Base-by-base conservation (phyloP, 345 rosid genomes). In the Pugionium cornutum region DNA sequence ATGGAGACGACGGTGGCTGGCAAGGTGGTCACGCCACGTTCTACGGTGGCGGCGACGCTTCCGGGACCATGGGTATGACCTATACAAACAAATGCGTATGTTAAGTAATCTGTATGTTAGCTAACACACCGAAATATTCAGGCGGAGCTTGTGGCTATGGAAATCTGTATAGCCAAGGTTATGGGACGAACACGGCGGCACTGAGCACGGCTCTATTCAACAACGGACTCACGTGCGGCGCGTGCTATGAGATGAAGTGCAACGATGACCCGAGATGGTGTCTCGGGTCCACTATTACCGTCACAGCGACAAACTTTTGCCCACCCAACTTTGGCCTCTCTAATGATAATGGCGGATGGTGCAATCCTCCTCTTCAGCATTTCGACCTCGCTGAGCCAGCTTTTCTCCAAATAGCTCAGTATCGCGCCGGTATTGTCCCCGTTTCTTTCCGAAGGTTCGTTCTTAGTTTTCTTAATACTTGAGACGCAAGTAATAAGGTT, bases 341-440 rank as follows among this genome's bases (percentile, higher is more conserved):
- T 6, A 92, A 89, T 6, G 85, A 83, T 77, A 88, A 92, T 7
- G 98, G 98, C 32, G 98, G 98, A 6, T 92, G 98, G 98, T 92
- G 98, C 77, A 92, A 92, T 62, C 97, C 98, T 70, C 98, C 98
- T 35, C 96, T 92, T 35, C 85, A 92, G 50, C 98, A 92, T 76
- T 92, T 92, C 10, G 98, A 92, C 73, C 40, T 92, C 76, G 98
- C 98, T 2, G 96, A 92, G 70, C 98, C 98, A 11, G 94, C 96
- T 56, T 92, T 89, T 84, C 71, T 88, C 64, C 94, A 87, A 9
- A 89, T 92, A 43, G 98, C 98, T 59, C 97, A 92, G 26, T 92
- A 92, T 79, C 73, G 84, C 0, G 97, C 98, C 4, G 98, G 98
- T 39, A 92, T 92, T 31, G 98, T 92, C 45, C 98, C 98, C 10